phyloP scores from a whole-genome alignment of 192 early-diverging fungal species.

The Podochytrium sp. region DNA sequence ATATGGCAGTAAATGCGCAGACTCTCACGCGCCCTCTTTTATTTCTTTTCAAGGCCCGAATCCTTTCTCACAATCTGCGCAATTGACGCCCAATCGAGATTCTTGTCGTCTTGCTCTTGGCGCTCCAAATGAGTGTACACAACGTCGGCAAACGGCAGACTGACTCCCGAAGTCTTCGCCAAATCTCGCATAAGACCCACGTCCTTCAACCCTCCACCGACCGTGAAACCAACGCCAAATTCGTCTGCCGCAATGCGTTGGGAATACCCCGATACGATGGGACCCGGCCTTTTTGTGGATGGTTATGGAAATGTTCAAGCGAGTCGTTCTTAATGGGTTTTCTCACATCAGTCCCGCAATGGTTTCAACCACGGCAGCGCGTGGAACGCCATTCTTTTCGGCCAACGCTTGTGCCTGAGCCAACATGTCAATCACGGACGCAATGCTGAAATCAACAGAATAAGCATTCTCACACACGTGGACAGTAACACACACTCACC shows the following conservation, averaged over 20 bases:
- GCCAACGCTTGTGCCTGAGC: conserved; percentile 41
- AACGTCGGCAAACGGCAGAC: conserved; percentile 26
- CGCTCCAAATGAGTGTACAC: conserved; percentile 27
- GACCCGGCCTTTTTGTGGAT: too few species aligned
- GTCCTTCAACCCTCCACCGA: conserved; percentile 45
- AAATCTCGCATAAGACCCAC: conserved; percentile 34
- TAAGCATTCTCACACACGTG: too few species aligned
- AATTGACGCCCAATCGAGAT: conserved; percentile 30
- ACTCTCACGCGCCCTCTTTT: too few species aligned
- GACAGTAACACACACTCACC: too few species aligned
- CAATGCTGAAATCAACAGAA: too few species aligned
- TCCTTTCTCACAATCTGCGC: conserved; percentile 35
- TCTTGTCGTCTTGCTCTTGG: conserved; percentile 14
- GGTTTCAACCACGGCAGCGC: conserved; percentile 33
- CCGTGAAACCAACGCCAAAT: conserved; percentile 38
- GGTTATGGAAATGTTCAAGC: too few species aligned
- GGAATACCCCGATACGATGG: conserved; percentile 31
- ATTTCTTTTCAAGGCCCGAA: conserved; percentile 20
- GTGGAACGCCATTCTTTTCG: conserved; percentile 37
- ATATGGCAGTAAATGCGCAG: too few species aligned
- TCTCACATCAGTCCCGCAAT: conserved; percentile 31
- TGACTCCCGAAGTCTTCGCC: conserved; percentile 2
- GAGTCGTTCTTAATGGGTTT: too few species aligned
- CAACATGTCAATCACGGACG: conserved; percentile 33
- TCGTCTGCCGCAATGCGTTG: conserved; percentile 33